Evolutionary conservation across 164 flowering plant genomes (phyloP).

Genomic region (Tetracentron sinense): DNA sequence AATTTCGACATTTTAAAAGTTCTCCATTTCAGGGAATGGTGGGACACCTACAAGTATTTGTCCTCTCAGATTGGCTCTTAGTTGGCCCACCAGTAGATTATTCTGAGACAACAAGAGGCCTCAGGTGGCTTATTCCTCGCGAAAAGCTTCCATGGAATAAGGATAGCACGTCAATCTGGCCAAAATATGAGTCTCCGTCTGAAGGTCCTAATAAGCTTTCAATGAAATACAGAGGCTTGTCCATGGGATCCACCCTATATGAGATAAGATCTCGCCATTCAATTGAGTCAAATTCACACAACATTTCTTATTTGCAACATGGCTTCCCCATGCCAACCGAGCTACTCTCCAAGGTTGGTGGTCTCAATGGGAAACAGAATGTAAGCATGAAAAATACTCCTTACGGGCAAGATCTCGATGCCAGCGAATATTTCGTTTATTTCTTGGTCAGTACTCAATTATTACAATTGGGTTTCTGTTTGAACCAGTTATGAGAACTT

Average conservation of each 20-base stretch:
- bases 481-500: neutral
- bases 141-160: conserved; percentile 57
- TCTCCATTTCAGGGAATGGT: conserved; percentile 41
- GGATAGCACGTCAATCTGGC: conserved; percentile 20
- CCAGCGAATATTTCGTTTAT: conserved; percentile 44
- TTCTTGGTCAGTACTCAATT: conserved; percentile 44
- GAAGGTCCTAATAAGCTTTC: conserved; percentile 13
- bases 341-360: conserved; percentile 9
- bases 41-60: conserved; percentile 59
- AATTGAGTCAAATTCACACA: conserved; percentile 16
- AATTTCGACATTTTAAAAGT: neutral
- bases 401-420: conserved; percentile 38
- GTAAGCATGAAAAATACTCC: conserved; percentile 22
- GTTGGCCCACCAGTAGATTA: conserved; percentile 36
- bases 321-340: conserved; percentile 11
- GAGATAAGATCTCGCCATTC: conserved; percentile 8
- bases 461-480: neutral
- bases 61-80: conserved; percentile 47
- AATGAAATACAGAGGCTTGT: conserved; percentile 10
- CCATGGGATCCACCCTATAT: conserved; percentile 9
- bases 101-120: conserved; percentile 57
- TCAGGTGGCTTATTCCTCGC: conserved; percentile 59
- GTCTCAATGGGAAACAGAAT: conserved; percentile 19
- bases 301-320: conserved; percentile 17
- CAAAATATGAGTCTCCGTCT: conserved; percentile 19